Base-by-base conservation (phyloP, 108 stramenopile species). In the Bacterosira constricta region DNA sequence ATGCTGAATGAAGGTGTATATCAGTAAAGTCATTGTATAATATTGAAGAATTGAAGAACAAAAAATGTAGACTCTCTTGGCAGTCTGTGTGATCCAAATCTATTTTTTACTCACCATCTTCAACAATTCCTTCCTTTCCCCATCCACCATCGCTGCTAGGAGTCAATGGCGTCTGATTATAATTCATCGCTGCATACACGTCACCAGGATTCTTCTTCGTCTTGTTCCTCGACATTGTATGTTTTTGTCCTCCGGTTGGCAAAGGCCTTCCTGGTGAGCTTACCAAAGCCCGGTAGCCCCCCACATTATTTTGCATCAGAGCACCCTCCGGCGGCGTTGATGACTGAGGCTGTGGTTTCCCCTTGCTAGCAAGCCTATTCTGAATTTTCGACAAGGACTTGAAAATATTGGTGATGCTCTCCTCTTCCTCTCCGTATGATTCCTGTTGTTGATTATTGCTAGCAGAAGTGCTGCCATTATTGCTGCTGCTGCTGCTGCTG, bases 301-400 rank as follows among this genome's bases (percentile, higher is more conserved):
- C 17, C 12, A 38, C 20, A n/a, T 35, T 32, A 18, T 32, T 8
- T 38, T 56, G 55, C 26, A 20, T 32, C 29, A 18, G 36, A 32
- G 30, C 21, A 31, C 20, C 15, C 17, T 45, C 63, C n/a, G 51
- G 37, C 52, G 57, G 41, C 11, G 70, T 29, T 35, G 58, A n/a
- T n/a, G n/a, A n/a, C n/a, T n/a, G n/a, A n/a, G n/a, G n/a, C n/a
- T n/a, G n/a, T n/a, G n/a, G 20, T 32, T 80, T 73, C 12, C 71
- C 79, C 58, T 80, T 80, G 23, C 55, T 73, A 3, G 79, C 79
- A 8, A 80, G 71, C 61, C 59, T 73, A 1, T 71, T 69, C 42
- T 80, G 79, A 44, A 80, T 80, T 25, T 73, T 72, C 25, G 79
- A 80, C 20, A 80, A 59, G 29, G 71, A 73, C 66, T 73, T 80